A percentile compares a stretch with the other conserved stretches of the same genome.
Conservation (phyloP, 2,329 filamentous ascomycete genomes). For the Penicillium sp. region DNA sequence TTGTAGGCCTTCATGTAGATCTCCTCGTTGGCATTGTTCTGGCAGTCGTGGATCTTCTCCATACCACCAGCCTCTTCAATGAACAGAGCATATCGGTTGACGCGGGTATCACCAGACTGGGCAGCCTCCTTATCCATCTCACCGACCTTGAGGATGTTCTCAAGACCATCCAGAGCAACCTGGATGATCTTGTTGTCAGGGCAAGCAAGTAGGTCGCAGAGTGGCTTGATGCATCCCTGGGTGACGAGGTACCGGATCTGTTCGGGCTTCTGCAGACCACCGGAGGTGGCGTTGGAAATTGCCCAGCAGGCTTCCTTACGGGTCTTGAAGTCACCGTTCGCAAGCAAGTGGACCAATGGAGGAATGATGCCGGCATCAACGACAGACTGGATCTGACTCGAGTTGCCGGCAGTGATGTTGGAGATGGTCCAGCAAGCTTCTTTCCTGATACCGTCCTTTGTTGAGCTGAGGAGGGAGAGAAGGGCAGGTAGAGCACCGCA, state of each 20-base stretch:
- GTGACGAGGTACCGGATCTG: slow-evolving; percentile 95
- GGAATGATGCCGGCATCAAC: slow-evolving; percentile 97
- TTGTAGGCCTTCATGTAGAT: slow-evolving; percentile 99
- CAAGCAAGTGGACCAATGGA: slow-evolving; percentile 91
- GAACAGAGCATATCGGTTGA: slow-evolving; percentile 97
- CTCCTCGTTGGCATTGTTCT: slow-evolving; percentile 99
- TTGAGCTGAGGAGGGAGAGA: slow-evolving; percentile 91
- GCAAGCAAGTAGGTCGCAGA: slow-evolving; percentile 93
- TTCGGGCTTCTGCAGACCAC: slow-evolving; percentile 96
- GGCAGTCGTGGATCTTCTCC: slow-evolving; percentile 99
- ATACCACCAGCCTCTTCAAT: slow-evolving; percentile 99
- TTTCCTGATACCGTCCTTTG: slow-evolving; percentile 98
- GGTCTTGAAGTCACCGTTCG: slow-evolving; percentile 98
- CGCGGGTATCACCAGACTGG: slow-evolving; percentile 54
- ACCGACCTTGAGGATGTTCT: slow-evolving; percentile 99
- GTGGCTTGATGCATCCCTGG: slow-evolving; percentile 94
- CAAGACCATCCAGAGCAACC: slow-evolving; percentile 93
- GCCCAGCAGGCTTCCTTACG: slow-evolving; percentile 99
- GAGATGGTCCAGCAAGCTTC: slow-evolving; percentile 99
- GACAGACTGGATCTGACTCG: slow-evolving; percentile 94
- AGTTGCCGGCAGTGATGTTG: slow-evolving; percentile 98
- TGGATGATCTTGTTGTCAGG: slow-evolving; percentile 99
- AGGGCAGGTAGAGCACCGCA: slow-evolving; percentile 90
- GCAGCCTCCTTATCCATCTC: slow-evolving; percentile 94
- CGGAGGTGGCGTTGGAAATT: slow-evolving; percentile 97